These are phyloP conservation scores for Phytopythium chamaehyphon DNA, from an alignment of 352 stramenopile species.

Conservation along the genomic window DNA sequence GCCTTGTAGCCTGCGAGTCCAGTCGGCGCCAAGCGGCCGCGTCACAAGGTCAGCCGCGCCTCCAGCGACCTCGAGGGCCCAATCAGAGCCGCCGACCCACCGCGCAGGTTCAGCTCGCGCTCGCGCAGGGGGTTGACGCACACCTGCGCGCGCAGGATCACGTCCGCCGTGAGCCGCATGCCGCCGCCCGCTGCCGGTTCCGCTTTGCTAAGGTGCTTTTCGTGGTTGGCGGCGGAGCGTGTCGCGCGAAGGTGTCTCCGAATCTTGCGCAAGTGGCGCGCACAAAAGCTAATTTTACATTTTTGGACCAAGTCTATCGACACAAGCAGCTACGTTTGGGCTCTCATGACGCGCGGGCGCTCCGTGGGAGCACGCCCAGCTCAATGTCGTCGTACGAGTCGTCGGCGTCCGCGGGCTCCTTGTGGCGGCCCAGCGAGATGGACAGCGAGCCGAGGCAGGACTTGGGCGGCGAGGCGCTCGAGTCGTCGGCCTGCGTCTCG, in stretches of 20 bases:
- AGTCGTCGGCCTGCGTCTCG: conserved; percentile 1
- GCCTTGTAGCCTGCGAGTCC: conserved; percentile 78
- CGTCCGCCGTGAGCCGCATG: conserved; percentile 87
- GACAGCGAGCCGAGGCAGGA: conserved; percentile 30
- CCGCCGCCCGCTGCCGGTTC: conserved; percentile 3
- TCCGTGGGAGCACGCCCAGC: conserved; percentile 49
- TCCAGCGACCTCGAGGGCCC: not conserved
- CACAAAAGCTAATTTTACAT: no score
- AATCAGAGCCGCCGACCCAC: conserved; percentile 23
- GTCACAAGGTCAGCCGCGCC: not conserved
- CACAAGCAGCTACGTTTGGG: not conserved
- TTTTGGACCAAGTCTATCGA: not conserved
- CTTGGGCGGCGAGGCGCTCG: conserved; percentile 16
- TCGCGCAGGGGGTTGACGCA: conserved; percentile 91
- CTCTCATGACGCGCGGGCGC: conserved; percentile 19
- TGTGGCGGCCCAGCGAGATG: conserved; percentile 39
- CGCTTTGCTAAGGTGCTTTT: conserved; percentile 6
- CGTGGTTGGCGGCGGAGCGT: conserved; percentile 14
- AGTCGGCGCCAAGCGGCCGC: not conserved
- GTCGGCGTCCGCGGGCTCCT: conserved; percentile 30
- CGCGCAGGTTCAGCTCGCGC: conserved; percentile 90
- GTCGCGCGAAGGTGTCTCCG: no score
- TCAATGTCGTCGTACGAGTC: conserved; percentile 65
- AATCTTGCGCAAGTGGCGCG: no score
- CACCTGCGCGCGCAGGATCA: conserved; percentile 86